Evolutionary conservation across 208 protist species (phyloP), one percentile per base, ranked within the genome.

Genomic region (Wallacemonas collosoma): DNA sequence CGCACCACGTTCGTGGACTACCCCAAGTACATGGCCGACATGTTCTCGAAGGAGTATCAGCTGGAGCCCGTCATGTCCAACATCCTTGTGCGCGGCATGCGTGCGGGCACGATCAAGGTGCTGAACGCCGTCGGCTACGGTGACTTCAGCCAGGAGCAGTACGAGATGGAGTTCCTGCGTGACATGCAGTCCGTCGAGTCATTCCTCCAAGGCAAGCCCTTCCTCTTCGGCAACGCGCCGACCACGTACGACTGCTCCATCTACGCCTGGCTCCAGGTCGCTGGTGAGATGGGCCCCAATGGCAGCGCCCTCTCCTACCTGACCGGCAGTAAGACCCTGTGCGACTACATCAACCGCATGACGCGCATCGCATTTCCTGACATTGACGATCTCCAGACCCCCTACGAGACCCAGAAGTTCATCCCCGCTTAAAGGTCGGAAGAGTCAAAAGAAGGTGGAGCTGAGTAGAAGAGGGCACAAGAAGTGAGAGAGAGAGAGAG

Each of bases 221-320:
- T 89, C 68, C 63, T 90, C 15, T 85, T 90, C 50, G 88, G 88
- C 40, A 64, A 79, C 26, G 57, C 17, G 0, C 85, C 86, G 12
- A 85, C 79, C n/a, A 84, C 77, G n/a, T 91, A 89, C 73, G 88
- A 93, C 74, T 87, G 83, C 72, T 77, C 79, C 54, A 56, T 87
- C 12, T 93, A 88, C 73, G 88, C 80, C 14, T 90, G 84, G 79
- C 75, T 93, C 75, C 85, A 89, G 51, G 77, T 93, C 12, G 80
- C 79, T 14, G 48, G 63, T 9, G 80, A 84, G 73, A 75, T 93
- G 53, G 82, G 80, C 53, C 71, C 75, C 36, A 78, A 87, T 41
- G 83, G 74, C n/a, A 48, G 63, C 17, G 83, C 73, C 5, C 74
- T 91, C n/a, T 66, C 73, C 41, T 87, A 81, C 70, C 48, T 91